A percentile compares a stretch with the other conserved stretches of the same genome.
These are phyloP conservation scores for Alternaria sp. DNA, from an alignment of 2,329 filamentous ascomycete genomes.

Conservation along the genomic window DNA sequence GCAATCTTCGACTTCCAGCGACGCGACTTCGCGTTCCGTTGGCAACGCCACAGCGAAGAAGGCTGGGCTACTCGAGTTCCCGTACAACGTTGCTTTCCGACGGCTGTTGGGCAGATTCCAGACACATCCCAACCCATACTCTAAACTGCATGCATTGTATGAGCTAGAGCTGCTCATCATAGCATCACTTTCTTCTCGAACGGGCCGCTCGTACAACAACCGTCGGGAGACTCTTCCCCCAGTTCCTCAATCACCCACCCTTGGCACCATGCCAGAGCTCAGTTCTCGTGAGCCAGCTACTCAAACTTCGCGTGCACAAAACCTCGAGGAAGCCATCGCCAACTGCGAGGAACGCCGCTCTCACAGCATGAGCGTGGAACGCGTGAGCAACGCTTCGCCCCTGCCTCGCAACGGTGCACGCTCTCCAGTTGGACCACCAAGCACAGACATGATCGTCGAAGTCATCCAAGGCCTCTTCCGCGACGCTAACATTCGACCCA, in stretches of 20 bases:
- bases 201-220: slow-evolving; percentile 52
- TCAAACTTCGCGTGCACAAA: slow-evolving; percentile 51
- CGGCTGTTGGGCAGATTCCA: slow-evolving; percentile 85
- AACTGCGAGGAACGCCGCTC: slow-evolving; percentile 72
- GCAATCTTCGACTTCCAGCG: slow-evolving; percentile 54
- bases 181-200: slow-evolving; percentile 70
- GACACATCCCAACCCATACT: slow-evolving; percentile 84
- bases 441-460: slow-evolving; percentile 53
- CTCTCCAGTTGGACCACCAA: slow-evolving; percentile 47
- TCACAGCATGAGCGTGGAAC: slow-evolving; percentile 56
- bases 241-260: slow-evolving; percentile 53
- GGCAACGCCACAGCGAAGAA: slow-evolving; percentile 52
- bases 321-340: slow-evolving; percentile 71
- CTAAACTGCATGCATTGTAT: slow-evolving; percentile 81
- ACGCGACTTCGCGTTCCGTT: slow-evolving; percentile 51
- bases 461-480: slow-evolving; percentile 54
- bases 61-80: slow-evolving; percentile 66
- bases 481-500: slow-evolving; percentile 53
- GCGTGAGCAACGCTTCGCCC: slow-evolving; percentile 47
- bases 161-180: slow-evolving; percentile 84
- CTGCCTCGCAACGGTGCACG: slow-evolving; percentile 42
- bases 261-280: slow-evolving; percentile 53
- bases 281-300: slow-evolving; percentile 53
- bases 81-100: slow-evolving; percentile 80
- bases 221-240: slow-evolving; percentile 50